Conservation (phyloP, 1,139 yeast genomes). For the Debaryomyces udenii region DNA sequence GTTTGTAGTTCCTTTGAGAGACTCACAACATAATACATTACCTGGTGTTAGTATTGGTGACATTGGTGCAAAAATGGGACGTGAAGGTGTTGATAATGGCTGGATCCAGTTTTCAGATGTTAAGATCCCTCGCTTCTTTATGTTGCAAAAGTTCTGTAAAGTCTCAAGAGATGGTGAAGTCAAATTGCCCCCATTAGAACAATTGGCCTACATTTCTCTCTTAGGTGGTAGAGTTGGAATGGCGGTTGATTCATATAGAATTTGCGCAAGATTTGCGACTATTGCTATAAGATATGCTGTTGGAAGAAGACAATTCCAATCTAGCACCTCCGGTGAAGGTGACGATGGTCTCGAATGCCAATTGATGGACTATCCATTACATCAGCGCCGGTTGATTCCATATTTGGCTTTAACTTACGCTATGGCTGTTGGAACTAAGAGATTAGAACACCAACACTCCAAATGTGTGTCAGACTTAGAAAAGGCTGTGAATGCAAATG, state of each 20-base stretch:
- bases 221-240: slow-evolving; percentile 50
- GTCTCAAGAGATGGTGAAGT: slow-evolving; percentile 46
- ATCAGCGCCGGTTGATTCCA: slow-evolving; percentile 49
- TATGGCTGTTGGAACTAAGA: slow-evolving; percentile 43
- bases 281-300: slow-evolving; percentile 50
- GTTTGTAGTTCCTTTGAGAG: slow-evolving; percentile 52
- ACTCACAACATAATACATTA: slow-evolving; percentile 44
- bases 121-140: slow-evolving; percentile 47
- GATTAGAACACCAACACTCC: slow-evolving; percentile 36
- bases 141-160: slow-evolving; percentile 53
- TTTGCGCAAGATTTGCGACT: slow-evolving; percentile 44
- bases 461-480: slow-evolving; percentile 36
- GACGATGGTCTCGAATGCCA: slow-evolving; percentile 35
- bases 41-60: slow-evolving; percentile 51
- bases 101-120: slow-evolving; percentile 53
- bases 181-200: slow-evolving; percentile 48
- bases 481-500: slow-evolving; percentile 38
- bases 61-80: slow-evolving; percentile 54
- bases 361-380: slow-evolving; percentile 50
- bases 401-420: slow-evolving; percentile 49
- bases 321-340: slow-evolving; percentile 25
- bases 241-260: slow-evolving; percentile 49
- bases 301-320: slow-evolving; percentile 49
- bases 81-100: slow-evolving; percentile 54
- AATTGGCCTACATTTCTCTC: slow-evolving; percentile 49